Conservation (phyloP, 108 stramenopile genomes). For the Cyclotella kingstonii region DNA sequence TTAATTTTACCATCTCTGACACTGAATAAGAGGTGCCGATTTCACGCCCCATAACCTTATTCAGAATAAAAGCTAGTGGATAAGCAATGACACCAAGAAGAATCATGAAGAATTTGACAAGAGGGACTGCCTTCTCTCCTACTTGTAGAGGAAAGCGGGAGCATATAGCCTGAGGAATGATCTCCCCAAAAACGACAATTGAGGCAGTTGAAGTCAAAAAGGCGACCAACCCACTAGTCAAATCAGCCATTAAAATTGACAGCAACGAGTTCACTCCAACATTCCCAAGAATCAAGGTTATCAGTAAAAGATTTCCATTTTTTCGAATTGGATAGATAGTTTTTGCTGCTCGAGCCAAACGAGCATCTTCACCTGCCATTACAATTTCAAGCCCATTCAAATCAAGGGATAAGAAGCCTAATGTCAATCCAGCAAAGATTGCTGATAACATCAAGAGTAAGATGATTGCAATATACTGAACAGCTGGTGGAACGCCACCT, state of each 20-base stretch:
- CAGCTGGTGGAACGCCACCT: slow-evolving; percentile 35
- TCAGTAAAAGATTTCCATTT: slow-evolving; percentile 94
- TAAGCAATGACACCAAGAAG: slow-evolving; percentile 70
- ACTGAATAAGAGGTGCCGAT: slow-evolving; percentile 89
- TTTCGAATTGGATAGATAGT: slow-evolving; percentile 86
- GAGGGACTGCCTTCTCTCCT: slow-evolving; percentile 77
- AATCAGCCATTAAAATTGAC: slow-evolving; percentile 91
- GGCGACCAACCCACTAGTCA: slow-evolving; percentile 83
- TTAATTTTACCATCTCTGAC: slow-evolving; percentile 86
- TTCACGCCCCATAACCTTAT: slow-evolving; percentile 85
- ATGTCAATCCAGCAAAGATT: slow-evolving; percentile 88
- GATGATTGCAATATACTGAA: slow-evolving; percentile 63
- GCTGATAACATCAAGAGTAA: slow-evolving; percentile 73
- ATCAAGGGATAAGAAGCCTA: slow-evolving; percentile 96
- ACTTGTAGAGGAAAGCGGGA: slow-evolving; percentile 89
- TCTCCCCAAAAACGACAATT: slow-evolving; percentile 97
- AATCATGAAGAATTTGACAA: slow-evolving; percentile 85
- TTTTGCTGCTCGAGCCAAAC: slow-evolving; percentile 56
- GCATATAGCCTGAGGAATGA: slow-evolving; percentile 95
- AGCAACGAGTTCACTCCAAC: slow-evolving; percentile 94
- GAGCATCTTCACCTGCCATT: slow-evolving; percentile 72
- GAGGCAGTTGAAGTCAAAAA: slow-evolving; percentile 87
- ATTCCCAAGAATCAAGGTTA: slow-evolving; percentile 96
- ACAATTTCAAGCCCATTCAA: slow-evolving; percentile 96
- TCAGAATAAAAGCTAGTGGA: slow-evolving; percentile 73